Percentiles rank a stretch among this genome's conserved stretches.
These are phyloP conservation scores for Alternaria brassicae DNA, from an alignment of 2,329 filamentous ascomycete species.

Conservation along the genomic window DNA sequence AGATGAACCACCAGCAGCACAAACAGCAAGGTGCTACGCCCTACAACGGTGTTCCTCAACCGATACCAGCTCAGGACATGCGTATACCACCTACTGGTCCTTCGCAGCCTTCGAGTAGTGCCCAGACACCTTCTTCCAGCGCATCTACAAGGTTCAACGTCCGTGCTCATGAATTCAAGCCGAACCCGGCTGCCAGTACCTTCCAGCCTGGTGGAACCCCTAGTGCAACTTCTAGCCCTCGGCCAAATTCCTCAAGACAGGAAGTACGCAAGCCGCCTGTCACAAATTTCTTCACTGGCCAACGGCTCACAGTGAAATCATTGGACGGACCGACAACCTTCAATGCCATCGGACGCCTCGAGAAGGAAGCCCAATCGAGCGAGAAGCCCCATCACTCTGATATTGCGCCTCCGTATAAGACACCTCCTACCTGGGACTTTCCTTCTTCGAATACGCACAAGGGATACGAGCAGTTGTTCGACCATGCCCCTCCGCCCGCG, in stretches of 20 bases:
- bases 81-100: slow-evolving; percentile 79
- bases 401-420: slow-evolving; percentile 84
- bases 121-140: slow-evolving; percentile 62
- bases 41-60: slow-evolving; percentile 60
- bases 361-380: slow-evolving; percentile 64
- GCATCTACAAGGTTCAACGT: slow-evolving; percentile 65
- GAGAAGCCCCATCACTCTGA: slow-evolving; percentile 72
- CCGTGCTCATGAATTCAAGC: slow-evolving; percentile 78
- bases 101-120: slow-evolving; percentile 58
- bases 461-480: slow-evolving; percentile 81
- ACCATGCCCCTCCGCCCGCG: slow-evolving; percentile 64
- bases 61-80: slow-evolving; percentile 68
- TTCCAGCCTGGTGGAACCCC: slow-evolving; percentile 75
- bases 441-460: slow-evolving; percentile 74
- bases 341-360: slow-evolving; percentile 72
- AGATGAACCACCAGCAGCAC: slow-evolving; percentile 61
- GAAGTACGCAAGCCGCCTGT: slow-evolving; percentile 45
- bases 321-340: slow-evolving; percentile 63
- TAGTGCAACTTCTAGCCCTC: slow-evolving; percentile 75
- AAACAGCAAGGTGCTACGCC: slow-evolving; percentile 52
- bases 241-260: slow-evolving; percentile 56
- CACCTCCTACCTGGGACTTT: slow-evolving; percentile 82
- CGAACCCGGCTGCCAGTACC: slow-evolving; percentile 77
- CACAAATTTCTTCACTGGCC: slow-evolving; percentile 67
- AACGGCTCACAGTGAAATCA: slow-evolving; percentile 67